Conservation (phyloP, 768 basidiomycete genomes). For the Xerocomellus intermedius region DNA sequence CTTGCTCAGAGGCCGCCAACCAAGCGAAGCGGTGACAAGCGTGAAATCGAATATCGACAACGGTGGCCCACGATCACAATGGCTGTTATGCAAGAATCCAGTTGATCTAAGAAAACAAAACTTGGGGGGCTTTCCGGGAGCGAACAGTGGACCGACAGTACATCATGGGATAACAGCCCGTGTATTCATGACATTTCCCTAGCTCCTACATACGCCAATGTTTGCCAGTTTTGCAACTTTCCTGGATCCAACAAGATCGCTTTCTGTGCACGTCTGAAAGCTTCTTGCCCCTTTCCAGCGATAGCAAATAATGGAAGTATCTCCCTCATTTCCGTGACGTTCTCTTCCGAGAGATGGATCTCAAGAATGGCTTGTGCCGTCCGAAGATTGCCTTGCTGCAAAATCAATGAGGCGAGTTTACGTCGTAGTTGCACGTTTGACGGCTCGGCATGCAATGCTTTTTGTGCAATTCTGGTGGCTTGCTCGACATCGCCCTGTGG, state of each 20-base stretch:
- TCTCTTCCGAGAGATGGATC: constrained; percentile 28
- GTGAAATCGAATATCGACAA: background rate
- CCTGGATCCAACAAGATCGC: constrained; percentile 57
- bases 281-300: constrained; percentile 34
- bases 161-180: background rate
- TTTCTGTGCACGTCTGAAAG: constrained; percentile 53
- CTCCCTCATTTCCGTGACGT: constrained; percentile 37
- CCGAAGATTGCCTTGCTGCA: constrained; percentile 45
- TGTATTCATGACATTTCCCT: constrained; percentile 25
- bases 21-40: constrained; percentile 38
- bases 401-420: constrained; percentile 51
- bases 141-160: background rate
- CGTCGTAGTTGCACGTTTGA: constrained; percentile 46
- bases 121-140: background rate
- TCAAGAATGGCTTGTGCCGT: constrained; percentile 49
- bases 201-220: constrained; percentile 53
- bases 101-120: background rate
- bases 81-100: background rate
- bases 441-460: constrained; percentile 58
- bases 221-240: constrained; percentile 52
- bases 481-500: constrained; percentile 46
- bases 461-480: constrained; percentile 55
- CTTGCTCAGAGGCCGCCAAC: constrained; percentile 38
- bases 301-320: constrained; percentile 53
- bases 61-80: background rate